Evolutionary conservation across 75 land plant genomes (phyloP).

Genomic region (Azolla pinnata): DNA sequence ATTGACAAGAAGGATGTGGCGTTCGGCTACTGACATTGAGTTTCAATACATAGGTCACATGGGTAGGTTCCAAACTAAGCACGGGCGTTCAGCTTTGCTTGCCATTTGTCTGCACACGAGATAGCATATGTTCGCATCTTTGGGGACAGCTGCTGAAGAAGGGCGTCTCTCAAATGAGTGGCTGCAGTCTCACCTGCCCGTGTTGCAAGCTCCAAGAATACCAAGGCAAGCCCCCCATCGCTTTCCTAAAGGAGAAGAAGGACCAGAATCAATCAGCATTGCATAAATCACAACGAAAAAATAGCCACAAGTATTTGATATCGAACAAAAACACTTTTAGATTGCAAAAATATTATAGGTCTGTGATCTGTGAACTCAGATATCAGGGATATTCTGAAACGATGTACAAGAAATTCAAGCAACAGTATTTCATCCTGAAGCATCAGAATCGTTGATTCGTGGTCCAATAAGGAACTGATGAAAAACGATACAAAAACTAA

Average conservation of each 20-base stretch:
- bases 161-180: constrained; percentile 47
- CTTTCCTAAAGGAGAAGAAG: constrained; percentile 71
- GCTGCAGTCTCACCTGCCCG: constrained; percentile 81
- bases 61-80: not conserved
- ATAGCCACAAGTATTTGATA: not conserved
- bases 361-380: too few species aligned
- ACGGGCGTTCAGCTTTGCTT: constrained; percentile 16
- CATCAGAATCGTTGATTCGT: too few species aligned
- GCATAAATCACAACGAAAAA: constrained; percentile 1
- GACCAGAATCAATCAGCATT: not conserved
- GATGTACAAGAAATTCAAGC: too few species aligned
- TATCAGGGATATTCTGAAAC: too few species aligned
- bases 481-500: too few species aligned
- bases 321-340: too few species aligned
- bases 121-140: constrained; percentile 37
- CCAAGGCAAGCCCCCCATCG: constrained; percentile 50
- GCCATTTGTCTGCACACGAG: constrained; percentile 55
- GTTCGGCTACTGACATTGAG: too few species aligned
- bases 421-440: too few species aligned
- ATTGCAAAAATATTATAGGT: too few species aligned
- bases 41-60: too few species aligned
- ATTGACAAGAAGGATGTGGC: too few species aligned
- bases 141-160: constrained; percentile 48
- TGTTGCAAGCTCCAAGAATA: constrained; percentile 75
- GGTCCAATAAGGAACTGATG: too few species aligned